Evolutionary conservation across 371 early-diverging fungal species (phyloP).

Genomic region (Mucor lusitanicus): DNA sequence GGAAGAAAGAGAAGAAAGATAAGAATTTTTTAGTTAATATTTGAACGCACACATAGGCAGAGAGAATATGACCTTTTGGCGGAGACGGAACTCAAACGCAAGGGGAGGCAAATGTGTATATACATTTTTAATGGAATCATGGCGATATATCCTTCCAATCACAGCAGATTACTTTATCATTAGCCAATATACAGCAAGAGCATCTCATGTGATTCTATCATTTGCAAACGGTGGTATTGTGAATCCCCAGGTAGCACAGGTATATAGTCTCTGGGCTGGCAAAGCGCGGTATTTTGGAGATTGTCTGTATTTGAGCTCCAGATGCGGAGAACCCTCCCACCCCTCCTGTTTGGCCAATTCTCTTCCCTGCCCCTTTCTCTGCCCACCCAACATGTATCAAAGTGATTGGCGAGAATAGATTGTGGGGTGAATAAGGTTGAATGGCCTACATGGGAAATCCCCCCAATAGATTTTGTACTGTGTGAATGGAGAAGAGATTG

Average conservation of each 20-base stretch:
- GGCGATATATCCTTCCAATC: conserved; percentile 18
- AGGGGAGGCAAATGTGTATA: conserved; percentile 9
- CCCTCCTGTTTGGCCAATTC: neutral
- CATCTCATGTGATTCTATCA: neutral
- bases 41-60: neutral
- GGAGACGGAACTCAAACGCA: conserved; percentile 20
- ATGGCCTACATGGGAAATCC: neutral
- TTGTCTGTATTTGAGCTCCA: neutral
- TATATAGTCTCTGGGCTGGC: neutral
- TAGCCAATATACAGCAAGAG: neutral
- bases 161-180: conserved; percentile 1
- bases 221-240: neutral
- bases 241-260: neutral
- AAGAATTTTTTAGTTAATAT: conserved; percentile 10
- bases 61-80: conserved; percentile 6
- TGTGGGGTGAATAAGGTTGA: neutral
- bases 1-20: conserved; percentile 4
- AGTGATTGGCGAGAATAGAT: neutral
- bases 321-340: neutral
- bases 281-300: neutral
- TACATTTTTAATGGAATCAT: neutral
- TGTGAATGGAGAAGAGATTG: neutral
- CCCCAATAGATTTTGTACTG: neutral
- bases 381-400: neutral
- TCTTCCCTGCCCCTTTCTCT: neutral